Evolutionary conservation across 2,329 filamentous ascomycete genomes (phyloP).

Genomic region (Arthrobotrys sphaeroides): DNA sequence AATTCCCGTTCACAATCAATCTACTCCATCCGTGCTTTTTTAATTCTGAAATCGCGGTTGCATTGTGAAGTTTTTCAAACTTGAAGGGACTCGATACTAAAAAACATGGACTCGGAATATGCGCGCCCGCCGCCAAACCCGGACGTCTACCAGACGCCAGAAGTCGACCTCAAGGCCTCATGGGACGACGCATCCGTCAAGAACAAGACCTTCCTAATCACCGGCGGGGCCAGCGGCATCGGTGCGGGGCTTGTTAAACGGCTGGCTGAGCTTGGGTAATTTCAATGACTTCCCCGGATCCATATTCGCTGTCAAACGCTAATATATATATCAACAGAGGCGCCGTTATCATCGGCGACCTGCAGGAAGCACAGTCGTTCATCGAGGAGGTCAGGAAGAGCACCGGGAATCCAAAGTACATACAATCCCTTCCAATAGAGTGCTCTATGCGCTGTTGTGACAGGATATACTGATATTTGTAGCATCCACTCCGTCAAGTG

Average conservation of each 20-base stretch:
- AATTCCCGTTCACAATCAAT: no score
- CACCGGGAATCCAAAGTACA: conserved; percentile 61
- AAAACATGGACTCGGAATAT: conserved; percentile 47
- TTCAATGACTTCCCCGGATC: neutral
- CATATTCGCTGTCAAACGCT: neutral
- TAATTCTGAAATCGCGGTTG: no score
- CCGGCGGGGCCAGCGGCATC: conserved; percentile 71
- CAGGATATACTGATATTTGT: neutral
- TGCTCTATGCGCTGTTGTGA: neutral
- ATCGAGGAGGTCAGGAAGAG: conserved; percentile 66
- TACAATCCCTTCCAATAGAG: neutral
- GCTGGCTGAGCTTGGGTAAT: conserved; percentile 66
- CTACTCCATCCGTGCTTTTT: no score
- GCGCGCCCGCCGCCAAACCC: conserved; percentile 42
- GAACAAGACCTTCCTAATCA: conserved; percentile 71
- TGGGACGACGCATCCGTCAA: conserved; percentile 64
- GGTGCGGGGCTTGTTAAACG: conserved; percentile 67
- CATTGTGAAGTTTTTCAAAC: neutral
- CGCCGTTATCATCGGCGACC: conserved; percentile 71
- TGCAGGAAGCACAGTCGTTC: conserved; percentile 69
- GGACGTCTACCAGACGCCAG: conserved; percentile 61
- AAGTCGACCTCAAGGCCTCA: conserved; percentile 64
- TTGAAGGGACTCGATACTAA: neutral
- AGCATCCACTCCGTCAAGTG: conserved; percentile 69
- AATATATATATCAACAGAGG: conserved; percentile 60